Percentiles rank a stretch among this genome's conserved stretches.
Conservation (phyloP, 2,329 filamentous ascomycete genomes). For the Geosmithia putterillii region DNA sequence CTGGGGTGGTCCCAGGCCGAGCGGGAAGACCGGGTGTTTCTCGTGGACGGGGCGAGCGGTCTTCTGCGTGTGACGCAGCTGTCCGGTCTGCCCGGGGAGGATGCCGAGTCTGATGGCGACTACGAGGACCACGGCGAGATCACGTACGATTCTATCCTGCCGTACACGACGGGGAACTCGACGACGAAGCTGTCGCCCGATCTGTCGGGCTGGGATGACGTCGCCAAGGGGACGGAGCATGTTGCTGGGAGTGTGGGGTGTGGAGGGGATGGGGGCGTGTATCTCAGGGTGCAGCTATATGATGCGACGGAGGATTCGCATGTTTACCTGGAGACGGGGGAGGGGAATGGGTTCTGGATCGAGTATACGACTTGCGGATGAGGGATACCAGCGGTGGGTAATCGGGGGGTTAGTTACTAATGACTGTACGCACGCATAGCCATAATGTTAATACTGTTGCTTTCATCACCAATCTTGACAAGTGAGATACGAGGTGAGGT, state of each 20-base stretch:
- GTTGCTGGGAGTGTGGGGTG: slow-evolving; percentile 11
- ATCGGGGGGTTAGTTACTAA: too few species aligned
- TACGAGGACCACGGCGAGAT: background rate
- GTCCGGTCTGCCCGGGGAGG: background rate
- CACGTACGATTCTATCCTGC: slow-evolving; percentile 4
- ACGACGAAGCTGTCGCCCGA: slow-evolving; percentile 9
- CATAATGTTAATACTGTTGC: too few species aligned
- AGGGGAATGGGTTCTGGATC: slow-evolving; percentile 13
- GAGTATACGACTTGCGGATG: slow-evolving; percentile 3
- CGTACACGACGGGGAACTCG: slow-evolving; percentile 5
- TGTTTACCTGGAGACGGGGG: slow-evolving; percentile 17
- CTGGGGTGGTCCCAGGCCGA: slow-evolving; percentile 20
- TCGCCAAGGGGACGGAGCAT: slow-evolving; percentile 7
- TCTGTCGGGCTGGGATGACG: slow-evolving; percentile 16
- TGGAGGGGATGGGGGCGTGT: slow-evolving; percentile 11
- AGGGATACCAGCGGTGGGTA: background rate
- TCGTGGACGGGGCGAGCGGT: slow-evolving; percentile 15
- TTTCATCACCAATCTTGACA: too few species aligned
- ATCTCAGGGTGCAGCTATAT: slow-evolving; percentile 12
- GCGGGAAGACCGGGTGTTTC: slow-evolving; percentile 21
- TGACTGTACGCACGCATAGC: too few species aligned
- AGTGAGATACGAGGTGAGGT: too few species aligned
- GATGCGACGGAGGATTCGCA: slow-evolving; percentile 9
- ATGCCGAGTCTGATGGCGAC: background rate
- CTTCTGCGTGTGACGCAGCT: slow-evolving; percentile 10